Conservation (phyloP, 805 yeast species). For the Starmerella stigmatis region DNA sequence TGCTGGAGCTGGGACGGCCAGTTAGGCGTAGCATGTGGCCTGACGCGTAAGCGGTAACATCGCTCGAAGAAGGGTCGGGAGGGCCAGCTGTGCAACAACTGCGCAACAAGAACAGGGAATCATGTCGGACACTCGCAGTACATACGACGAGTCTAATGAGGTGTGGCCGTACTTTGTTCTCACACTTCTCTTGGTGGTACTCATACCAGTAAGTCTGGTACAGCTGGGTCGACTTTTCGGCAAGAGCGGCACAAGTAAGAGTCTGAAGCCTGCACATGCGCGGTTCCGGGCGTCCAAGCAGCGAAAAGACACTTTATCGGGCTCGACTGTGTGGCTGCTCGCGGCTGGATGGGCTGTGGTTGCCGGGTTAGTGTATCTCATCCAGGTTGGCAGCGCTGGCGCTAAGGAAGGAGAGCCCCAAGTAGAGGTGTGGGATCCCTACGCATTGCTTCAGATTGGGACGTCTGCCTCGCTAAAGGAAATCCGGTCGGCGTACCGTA, state of each 20-base stretch:
- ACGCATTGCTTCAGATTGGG: slow-evolving; percentile 68
- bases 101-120: too few relatives aligned
- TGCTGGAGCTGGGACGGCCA: background rate
- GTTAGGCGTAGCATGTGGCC: background rate
- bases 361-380: slow-evolving; percentile 33
- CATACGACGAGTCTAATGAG: slow-evolving; percentile 79
- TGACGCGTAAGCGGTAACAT: slow-evolving; percentile 6
- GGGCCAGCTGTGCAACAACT: slow-evolving; percentile 6
- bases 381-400: slow-evolving; percentile 20
- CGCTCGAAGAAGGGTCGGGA: background rate
- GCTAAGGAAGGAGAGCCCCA: slow-evolving; percentile 26
- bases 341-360: slow-evolving; percentile 54
- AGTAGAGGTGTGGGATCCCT: slow-evolving; percentile 65
- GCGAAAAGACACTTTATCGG: slow-evolving; percentile 1
- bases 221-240: slow-evolving; percentile 25
- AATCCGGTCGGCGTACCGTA: slow-evolving; percentile 72
- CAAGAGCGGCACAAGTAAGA: background rate
- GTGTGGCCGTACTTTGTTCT: slow-evolving; percentile 88
- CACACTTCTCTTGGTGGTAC: slow-evolving; percentile 56
- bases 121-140: slow-evolving; percentile 26
- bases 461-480: slow-evolving; percentile 61
- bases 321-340: slow-evolving; percentile 22
- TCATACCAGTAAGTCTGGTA: slow-evolving; percentile 53
- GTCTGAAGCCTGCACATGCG: slow-evolving; percentile 2
- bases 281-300: slow-evolving; percentile 7